Base-by-base conservation (phyloP, 306 rosid genomes). In the Notholithocarpus densiflorus region DNA sequence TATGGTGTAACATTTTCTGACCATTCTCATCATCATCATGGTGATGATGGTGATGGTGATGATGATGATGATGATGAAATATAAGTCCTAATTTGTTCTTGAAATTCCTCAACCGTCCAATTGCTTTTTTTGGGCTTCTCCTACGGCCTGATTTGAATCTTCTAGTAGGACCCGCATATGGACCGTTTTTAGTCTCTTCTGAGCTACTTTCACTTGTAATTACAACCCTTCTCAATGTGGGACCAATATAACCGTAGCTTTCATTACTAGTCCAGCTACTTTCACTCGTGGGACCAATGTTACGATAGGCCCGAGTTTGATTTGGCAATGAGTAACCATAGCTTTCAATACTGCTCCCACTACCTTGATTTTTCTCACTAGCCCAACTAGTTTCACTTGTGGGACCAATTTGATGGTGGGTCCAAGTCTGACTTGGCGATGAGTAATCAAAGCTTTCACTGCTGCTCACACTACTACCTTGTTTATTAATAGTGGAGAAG, bases 11-110 rank as follows among this genome's bases (percentile, higher is more conserved):
- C 56, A 84, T 78, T 80, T 79, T 82, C 61, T 34, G 29, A 60
- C 6, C 55, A 20, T 56, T 15, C 31, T 61, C 76, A 65, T 70
- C 56, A 5, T 6, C 21, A 64, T 18, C 61, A 43, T 15, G 11
- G 7, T 40, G 70, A 20, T 85, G 85, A 37, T 87, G 87, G n/a
- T 91, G 85, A 2, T 86, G 90, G 52, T 86, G 89, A 0, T 88
- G 97, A 1, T 93, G 93, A 1, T 93, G 96, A 17, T 92, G 97
- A 72, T 90, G 97, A 77, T 92, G 93, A 82, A 92, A 92, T 86
- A 92, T 87, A 48, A 90, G 73, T 48, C 96, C 92, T 73, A 92
- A 66, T 88, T 81, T 90, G 84, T 89, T 90, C 76, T 88, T 94
- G 55, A 94, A 72, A 81, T 80, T 84, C 78, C 80, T 88, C 10